A percentile compares a stretch with the other conserved stretches of the same genome.
phyloP scores from a whole-genome alignment of 352 stramenopile genomes.

The Globisporangium okanoganense region DNA sequence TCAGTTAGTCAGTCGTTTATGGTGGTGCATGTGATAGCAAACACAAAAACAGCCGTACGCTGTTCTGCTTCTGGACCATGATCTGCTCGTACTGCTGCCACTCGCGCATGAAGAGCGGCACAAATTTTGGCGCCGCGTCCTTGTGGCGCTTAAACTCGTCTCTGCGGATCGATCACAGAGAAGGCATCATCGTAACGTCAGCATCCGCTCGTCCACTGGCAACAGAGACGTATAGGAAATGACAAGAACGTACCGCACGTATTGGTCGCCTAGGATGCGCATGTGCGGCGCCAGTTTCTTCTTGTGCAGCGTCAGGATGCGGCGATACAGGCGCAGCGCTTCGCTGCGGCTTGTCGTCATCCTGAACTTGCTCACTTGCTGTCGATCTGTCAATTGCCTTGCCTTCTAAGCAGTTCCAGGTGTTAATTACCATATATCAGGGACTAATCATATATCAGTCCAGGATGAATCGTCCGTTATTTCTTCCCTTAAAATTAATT shows the following conservation, averaged over 20 bases:
- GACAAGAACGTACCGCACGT: slow-evolving; percentile 54
- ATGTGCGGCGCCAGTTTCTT: slow-evolving; percentile 75
- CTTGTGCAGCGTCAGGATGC: slow-evolving; percentile 76
- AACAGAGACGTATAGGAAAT: neutral
- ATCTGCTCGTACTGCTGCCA: slow-evolving; percentile 69
- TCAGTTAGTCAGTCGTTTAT: neutral
- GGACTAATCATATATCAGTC: neutral
- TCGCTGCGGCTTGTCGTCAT: slow-evolving; percentile 32
- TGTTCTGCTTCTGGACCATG: slow-evolving; percentile 49
- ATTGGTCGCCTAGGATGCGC: slow-evolving; percentile 79
- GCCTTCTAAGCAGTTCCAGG: neutral
- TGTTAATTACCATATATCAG: neutral
- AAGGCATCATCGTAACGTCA: neutral
- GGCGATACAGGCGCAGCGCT: slow-evolving; percentile 67
- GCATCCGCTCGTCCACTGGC: neutral
- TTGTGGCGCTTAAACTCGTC: slow-evolving; percentile 87
- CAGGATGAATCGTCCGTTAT: neutral
- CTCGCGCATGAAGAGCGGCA: slow-evolving; percentile 70
- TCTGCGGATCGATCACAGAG: slow-evolving; percentile 14
- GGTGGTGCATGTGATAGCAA: neutral
- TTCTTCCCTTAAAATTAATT: neutral
- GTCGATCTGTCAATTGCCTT: neutral
- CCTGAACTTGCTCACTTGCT: neutral
- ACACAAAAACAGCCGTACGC: slow-evolving; percentile 19
- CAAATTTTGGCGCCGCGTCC: slow-evolving; percentile 66